A percentile compares a stretch with the other conserved stretches of the same genome.
Evolutionary conservation across 176 grass and related monocot species (phyloP).

Genomic region (Urochloa ruziziensis): DNA sequence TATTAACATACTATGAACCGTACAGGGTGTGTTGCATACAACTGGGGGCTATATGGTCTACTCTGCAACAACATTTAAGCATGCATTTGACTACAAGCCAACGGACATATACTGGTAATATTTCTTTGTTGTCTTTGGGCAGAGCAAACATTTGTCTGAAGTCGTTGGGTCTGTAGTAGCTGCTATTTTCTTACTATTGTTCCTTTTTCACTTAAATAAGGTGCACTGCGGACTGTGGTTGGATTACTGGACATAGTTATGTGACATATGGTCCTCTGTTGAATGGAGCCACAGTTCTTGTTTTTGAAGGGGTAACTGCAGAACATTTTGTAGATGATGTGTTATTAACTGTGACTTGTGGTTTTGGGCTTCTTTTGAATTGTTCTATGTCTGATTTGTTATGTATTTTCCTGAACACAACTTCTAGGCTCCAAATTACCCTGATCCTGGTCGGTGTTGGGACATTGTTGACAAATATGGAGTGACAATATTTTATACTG

Average conservation of each 20-base stretch:
- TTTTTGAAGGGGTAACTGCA: slow-evolving; percentile 91
- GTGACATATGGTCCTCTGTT: slow-evolving; percentile 94
- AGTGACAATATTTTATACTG: slow-evolving; percentile 98
- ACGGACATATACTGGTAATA: slow-evolving; percentile 90
- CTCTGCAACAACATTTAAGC: slow-evolving; percentile 91
- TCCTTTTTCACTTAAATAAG: slow-evolving; percentile 51
- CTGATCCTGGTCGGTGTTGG: slow-evolving; percentile 86
- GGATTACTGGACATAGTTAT: slow-evolving; percentile 99
- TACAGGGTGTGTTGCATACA: slow-evolving; percentile 95
- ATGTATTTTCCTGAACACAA: slow-evolving; percentile 29
- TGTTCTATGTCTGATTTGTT: not conserved
- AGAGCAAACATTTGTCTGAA: slow-evolving; percentile 5
- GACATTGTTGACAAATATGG: slow-evolving; percentile 95
- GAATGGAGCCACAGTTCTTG: slow-evolving; percentile 86
- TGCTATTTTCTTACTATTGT: slow-evolving; percentile 26
- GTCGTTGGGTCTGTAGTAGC: not conserved
- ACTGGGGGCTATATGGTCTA: slow-evolving; percentile 98
- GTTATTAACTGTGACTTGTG: not conserved
- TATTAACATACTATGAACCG: slow-evolving; percentile 28
- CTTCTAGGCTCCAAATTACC: slow-evolving; percentile 91
- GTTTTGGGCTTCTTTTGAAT: not conserved
- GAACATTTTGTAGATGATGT: slow-evolving; percentile 18
- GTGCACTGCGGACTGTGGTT: slow-evolving; percentile 99
- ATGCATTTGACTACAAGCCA: slow-evolving; percentile 96
- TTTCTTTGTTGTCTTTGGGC: slow-evolving; percentile 14